Conservation (phyloP, 306 rosid genomes). For the Gastrolobium bilobum region DNA sequence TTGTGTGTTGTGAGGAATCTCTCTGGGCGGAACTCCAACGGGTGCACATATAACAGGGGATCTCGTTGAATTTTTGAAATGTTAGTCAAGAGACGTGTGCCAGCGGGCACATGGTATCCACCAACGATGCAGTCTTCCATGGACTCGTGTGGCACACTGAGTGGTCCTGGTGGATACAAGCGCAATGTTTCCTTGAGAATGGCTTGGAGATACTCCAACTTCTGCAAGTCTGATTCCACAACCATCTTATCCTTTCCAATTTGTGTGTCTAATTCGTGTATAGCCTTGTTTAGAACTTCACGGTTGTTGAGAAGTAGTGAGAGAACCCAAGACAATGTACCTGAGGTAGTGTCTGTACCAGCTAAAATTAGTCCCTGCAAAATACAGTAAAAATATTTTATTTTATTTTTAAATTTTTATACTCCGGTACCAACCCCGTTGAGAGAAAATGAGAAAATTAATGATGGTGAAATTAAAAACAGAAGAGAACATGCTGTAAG, state of each 20-base stretch:
- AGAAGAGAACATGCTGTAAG: no score
- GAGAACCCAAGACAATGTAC: slow-evolving; percentile 53
- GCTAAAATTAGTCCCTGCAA: slow-evolving; percentile 47
- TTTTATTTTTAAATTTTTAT: no score
- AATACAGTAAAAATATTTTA: background rate
- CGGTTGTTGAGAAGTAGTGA: slow-evolving; percentile 50
- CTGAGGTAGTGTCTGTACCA: slow-evolving; percentile 45
- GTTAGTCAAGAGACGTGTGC: slow-evolving; percentile 61
- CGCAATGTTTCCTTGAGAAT: slow-evolving; percentile 67
- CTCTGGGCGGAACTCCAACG: slow-evolving; percentile 43
- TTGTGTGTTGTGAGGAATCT: slow-evolving; percentile 45
- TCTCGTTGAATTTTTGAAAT: slow-evolving; percentile 58
- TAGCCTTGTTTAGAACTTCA: slow-evolving; percentile 38
- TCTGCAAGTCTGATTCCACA: slow-evolving; percentile 50
- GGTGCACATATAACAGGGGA: background rate
- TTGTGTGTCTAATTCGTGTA: slow-evolving; percentile 44
- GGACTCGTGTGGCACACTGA: slow-evolving; percentile 49
- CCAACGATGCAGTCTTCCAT: slow-evolving; percentile 59
- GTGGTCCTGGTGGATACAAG: slow-evolving; percentile 60
- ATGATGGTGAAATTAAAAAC: no score
- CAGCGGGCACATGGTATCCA: slow-evolving; percentile 52
- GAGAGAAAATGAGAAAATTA: background rate
- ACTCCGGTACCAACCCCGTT: background rate
- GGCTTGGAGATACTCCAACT: slow-evolving; percentile 59
- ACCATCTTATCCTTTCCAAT: slow-evolving; percentile 28